Evolutionary conservation across 768 basidiomycete genomes (phyloP), one percentile per base, ranked within the genome.

Genomic region (Phanerodontia chrysosporium): DNA sequence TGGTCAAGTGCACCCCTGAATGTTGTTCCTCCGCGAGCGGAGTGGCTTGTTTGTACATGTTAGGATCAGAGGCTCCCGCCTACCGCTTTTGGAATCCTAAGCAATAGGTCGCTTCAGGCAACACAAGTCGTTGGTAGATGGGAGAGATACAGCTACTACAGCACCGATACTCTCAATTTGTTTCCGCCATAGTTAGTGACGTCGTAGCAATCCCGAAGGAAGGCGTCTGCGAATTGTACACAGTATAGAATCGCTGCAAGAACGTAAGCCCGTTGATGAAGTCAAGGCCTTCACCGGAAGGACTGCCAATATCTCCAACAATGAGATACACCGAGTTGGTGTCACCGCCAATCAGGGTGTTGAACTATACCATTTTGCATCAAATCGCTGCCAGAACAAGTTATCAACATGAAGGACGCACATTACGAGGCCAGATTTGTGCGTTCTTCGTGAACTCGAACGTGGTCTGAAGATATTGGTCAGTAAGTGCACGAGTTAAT

Each of bases 351-450:
- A 58, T 58, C 16, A 2, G 30, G 18, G 4, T 51, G 49, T 58
- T 58, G 6, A 39, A 21, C 49, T 28, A 6, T 5, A 51, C 12
- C 22, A 24, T n/a, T 18, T 42, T 3, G 58, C 60, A 39, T 56
- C 48, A 16, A 39, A 18, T 16, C 18, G 62, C 72, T 72, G 5
- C 21, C 46, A 8, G 25, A 3, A 1, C 2, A 45, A 32, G 9
- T 18, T 8, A 73, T 69, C 3, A 75, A 21, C 13, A 21, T 7
- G 7, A 8, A 8, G 18, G 18, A 72, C 89, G 87, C 61, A 84
- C 73, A 1, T 74, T 65, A 48, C 83, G 81, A 0, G 86, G 86
- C 84, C 86, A 89, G 62, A 85, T 82, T 75, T 90, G 87, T 2
- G 83, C 86, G 64, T 87, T 84, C 18, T 82, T 67, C 2, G 82